Evolutionary conservation across 805 yeast species (phyloP), one percentile per base, ranked within the genome.

Genomic region (Wickerhamiella shivajii): DNA sequence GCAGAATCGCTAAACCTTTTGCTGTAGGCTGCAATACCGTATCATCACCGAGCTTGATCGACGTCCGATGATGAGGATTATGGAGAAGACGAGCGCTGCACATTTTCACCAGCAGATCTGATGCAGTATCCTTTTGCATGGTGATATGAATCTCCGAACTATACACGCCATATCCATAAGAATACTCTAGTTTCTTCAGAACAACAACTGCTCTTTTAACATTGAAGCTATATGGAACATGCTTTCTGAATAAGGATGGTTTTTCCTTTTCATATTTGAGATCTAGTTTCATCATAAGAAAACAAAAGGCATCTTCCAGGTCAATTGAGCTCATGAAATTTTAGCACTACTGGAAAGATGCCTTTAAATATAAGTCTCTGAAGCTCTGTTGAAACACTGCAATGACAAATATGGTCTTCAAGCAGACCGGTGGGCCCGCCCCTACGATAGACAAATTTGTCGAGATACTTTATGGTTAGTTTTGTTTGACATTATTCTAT

Each of bases 11-110:
- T 6, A 83, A 71, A 1, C 96, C 97, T 48, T 87, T 87, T 0
- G 96, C 84, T 0, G 95, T 81, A 3, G 94, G 93, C 49, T 87
- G 96, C 18, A 81, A 49, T 8, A 15, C 8, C 11, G 13, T n/a
- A 2, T 18, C 18, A 2, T 6, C 5, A 3, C 25, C 20, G 15
- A 19, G 19, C 21, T 18, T 15, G 10, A 6, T 10, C 2, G 10
- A 14, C 6, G 29, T 19, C 12, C 34, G 29, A 16, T 24, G 29
- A 7, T 10, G 21, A 3, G 34, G 34, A 13, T 18, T 17, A n/a
- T 31, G 34, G 6, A 31, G 9, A 4, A 31, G 28, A 18, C 25
- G 34, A 3, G 34, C 34, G 20, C 15, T 24, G 16, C 24, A 17
- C n/a, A 19, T 25, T 19, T 16, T 19, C n/a, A 19, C 20, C 8